Evolutionary conservation across 371 early-diverging fungal genomes (phyloP).

Genomic region (Mortierella sp.): DNA sequence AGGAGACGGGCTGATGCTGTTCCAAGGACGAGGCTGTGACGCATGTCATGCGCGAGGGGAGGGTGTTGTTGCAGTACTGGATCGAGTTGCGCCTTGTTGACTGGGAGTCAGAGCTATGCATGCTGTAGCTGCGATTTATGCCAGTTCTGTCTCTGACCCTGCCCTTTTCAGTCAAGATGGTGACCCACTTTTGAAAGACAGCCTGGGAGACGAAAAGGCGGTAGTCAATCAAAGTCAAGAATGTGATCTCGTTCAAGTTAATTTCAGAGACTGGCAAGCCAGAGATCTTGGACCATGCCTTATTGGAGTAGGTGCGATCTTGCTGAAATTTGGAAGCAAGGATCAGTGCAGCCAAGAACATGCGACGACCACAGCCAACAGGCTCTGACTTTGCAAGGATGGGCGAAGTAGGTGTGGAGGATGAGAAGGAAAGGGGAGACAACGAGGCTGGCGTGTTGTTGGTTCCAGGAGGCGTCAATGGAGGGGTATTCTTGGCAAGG

Average conservation of each 20-base stretch:
- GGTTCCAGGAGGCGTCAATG: constrained; percentile 50
- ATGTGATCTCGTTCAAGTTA: constrained; percentile 78
- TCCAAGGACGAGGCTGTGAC: constrained; percentile 50
- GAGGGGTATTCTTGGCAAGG: constrained; percentile 40
- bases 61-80: constrained; percentile 43
- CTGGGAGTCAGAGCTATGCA: constrained; percentile 17
- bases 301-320: constrained; percentile 86
- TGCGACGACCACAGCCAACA: constrained; percentile 80
- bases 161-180: constrained; percentile 51
- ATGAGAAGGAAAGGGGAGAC: constrained; percentile 37
- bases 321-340: constrained; percentile 85
- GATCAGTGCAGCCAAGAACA: constrained; percentile 85
- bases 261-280: constrained; percentile 79
- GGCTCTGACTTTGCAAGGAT: constrained; percentile 60
- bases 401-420: constrained; percentile 32
- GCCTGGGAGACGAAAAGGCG: constrained; percentile 74
- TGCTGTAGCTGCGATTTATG: constrained; percentile 16
- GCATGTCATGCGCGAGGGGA: constrained; percentile 53
- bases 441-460: constrained; percentile 53
- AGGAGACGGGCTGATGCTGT: constrained; percentile 3
- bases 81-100: constrained; percentile 35
- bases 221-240: constrained; percentile 81
- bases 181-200: constrained; percentile 61
- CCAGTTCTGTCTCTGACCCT: constrained; percentile 27
- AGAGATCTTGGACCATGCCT: constrained; percentile 85